A percentile compares a stretch with the other conserved stretches of the same genome.
These are phyloP conservation scores for Pythium sp. DNA, from an alignment of 352 stramenopile species.

Conservation along the genomic window DNA sequence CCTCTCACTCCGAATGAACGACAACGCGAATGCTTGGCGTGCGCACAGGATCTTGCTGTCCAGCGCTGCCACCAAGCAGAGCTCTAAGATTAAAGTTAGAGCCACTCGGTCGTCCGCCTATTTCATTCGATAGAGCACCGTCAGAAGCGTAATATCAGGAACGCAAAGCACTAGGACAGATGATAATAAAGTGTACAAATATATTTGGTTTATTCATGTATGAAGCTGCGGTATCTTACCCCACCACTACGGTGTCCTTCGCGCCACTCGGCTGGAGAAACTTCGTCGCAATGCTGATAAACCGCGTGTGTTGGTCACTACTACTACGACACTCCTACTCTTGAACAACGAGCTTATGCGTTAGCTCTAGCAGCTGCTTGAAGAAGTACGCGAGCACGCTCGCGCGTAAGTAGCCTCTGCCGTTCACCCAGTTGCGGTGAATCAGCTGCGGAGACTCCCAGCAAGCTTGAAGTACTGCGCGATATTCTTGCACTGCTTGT, in stretches of 20 bases:
- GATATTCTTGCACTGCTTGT: background rate
- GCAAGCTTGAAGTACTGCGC: background rate
- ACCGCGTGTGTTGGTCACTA: background rate
- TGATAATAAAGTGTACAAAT: no score
- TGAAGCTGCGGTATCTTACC: background rate
- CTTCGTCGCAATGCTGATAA: background rate
- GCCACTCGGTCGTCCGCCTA: no score
- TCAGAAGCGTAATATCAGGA: no score
- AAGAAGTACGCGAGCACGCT: conserved; percentile 1
- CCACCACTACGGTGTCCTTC: background rate
- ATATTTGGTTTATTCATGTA: no score
- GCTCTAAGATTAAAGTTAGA: background rate
- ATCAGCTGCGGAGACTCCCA: background rate
- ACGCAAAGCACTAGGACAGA: no score
- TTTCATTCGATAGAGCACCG: no score
- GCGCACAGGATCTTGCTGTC: background rate
- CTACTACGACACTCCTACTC: no score
- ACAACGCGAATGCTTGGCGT: no score
- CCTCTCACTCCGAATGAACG: no score
- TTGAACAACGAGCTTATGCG: background rate
- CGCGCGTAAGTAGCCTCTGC: background rate
- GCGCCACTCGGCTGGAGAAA: background rate
- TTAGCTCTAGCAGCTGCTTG: background rate
- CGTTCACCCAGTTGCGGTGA: background rate
- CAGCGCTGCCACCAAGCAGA: background rate